These are phyloP conservation scores for Sisymbrium irio DNA, from an alignment of 345 rosid genomes.

Conservation along the genomic window DNA sequence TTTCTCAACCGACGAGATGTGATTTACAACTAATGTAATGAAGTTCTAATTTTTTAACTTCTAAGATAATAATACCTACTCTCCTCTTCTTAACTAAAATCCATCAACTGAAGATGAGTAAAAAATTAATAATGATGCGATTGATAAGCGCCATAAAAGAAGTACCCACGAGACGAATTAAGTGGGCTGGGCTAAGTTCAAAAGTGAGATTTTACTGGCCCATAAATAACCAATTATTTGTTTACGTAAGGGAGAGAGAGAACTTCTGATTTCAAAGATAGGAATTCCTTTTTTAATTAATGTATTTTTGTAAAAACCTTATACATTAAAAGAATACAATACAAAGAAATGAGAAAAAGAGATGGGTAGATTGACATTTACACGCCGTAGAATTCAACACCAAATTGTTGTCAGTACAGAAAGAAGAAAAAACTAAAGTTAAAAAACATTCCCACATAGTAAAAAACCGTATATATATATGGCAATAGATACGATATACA, in stretches of 20 bases:
- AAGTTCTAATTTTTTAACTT: not conserved
- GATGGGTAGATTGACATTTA: slow-evolving; percentile 28
- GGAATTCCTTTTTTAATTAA: not conserved
- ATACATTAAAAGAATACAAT: not conserved
- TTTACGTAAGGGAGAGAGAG: not conserved
- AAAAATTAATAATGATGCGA: not conserved
- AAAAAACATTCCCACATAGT: slow-evolving; percentile 15
- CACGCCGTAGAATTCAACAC: slow-evolving; percentile 32
- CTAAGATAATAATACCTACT: no score
- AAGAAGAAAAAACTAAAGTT: slow-evolving; percentile 3
- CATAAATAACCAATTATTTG: not conserved
- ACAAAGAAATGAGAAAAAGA: not conserved
- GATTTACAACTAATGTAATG: not conserved
- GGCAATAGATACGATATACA: slow-evolving; percentile 34
- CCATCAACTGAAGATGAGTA: not conserved
- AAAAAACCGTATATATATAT: not conserved
- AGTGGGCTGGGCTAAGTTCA: not conserved
- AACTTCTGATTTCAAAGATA: not conserved
- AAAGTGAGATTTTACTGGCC: not conserved
- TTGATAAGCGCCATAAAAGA: not conserved
- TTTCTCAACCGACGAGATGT: not conserved
- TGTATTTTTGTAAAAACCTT: not conserved
- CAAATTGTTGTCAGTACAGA: slow-evolving; percentile 30
- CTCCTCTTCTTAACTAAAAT: not conserved
- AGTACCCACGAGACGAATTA: not conserved